phyloP scores from a whole-genome alignment of 2,329 filamentous ascomycete genomes.

The Seiridium unicorne region DNA sequence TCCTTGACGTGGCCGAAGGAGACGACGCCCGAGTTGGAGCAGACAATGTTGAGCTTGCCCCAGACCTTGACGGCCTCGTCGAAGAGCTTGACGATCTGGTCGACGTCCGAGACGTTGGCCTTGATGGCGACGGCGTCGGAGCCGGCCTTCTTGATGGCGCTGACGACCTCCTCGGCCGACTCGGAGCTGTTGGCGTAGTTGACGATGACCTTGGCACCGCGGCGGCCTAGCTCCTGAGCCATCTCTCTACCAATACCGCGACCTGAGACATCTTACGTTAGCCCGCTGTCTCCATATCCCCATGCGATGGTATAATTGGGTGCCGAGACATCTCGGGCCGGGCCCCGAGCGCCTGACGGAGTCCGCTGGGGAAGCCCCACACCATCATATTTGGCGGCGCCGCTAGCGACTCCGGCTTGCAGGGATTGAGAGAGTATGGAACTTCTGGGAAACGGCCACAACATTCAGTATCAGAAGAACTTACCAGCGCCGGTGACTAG shows the following conservation, averaged over 20 bases:
- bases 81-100: conserved; percentile 63
- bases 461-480: conserved; percentile 15
- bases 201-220: conserved; percentile 64
- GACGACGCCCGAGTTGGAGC: conserved; percentile 69
- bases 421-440: background rate
- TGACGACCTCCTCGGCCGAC: conserved; percentile 64
- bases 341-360: background rate
- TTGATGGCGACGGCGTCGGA: conserved; percentile 63
- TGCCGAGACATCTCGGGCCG: background rate
- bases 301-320: background rate
- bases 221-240: conserved; percentile 62
- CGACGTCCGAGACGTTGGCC: conserved; percentile 65
- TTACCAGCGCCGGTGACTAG: conserved; percentile 37
- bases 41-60: conserved; percentile 68
- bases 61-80: conserved; percentile 60
- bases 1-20: conserved; percentile 68
- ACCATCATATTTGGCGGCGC: background rate
- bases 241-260: conserved; percentile 67
- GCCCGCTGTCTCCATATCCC: background rate
- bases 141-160: conserved; percentile 63
- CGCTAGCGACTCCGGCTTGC: background rate
- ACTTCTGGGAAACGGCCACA: background rate
- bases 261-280: conserved; percentile 32
- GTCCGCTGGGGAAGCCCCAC: conserved; percentile 9
- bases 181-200: conserved; percentile 66